phyloP scores from a whole-genome alignment of 139 green algal species.

The Limnomonas spitsbergensis region DNA sequence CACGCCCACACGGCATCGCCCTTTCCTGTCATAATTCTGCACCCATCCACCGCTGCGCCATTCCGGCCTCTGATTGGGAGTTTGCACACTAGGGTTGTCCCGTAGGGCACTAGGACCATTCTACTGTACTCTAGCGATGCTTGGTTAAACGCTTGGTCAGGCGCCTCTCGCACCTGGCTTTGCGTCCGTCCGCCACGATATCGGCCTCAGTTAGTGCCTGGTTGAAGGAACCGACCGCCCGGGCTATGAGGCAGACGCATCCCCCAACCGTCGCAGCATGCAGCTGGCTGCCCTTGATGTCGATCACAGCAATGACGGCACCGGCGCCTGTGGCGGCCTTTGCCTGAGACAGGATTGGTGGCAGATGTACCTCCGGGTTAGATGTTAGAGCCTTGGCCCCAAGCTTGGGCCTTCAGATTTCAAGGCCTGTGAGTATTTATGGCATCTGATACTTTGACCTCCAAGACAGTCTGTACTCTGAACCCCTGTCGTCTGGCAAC shows the following conservation, averaged over 20 bases:
- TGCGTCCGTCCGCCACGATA: background rate
- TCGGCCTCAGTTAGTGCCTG: background rate
- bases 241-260: background rate
- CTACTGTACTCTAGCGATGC: background rate
- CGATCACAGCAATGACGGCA: constrained; percentile 1
- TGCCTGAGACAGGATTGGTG: too few relatives aligned
- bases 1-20: too few relatives aligned
- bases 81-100: background rate
- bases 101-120: background rate
- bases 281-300: background rate
- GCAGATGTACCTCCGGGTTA: too few relatives aligned
- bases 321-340: background rate
- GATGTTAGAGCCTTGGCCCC: background rate
- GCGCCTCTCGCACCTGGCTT: background rate
- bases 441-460: background rate
- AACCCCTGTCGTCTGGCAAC: background rate
- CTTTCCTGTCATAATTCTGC: too few relatives aligned
- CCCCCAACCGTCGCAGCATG: background rate
- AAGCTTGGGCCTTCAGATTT: background rate
- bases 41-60: too few relatives aligned
- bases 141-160: background rate
- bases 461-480: background rate
- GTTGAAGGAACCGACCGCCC: background rate
- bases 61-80: background rate
- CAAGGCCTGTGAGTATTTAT: background rate